Percentiles rank a stretch among this genome's conserved stretches.
Conservation (phyloP, 2,329 filamentous ascomycete species). For the Hymenoscyphus fraxineus region DNA sequence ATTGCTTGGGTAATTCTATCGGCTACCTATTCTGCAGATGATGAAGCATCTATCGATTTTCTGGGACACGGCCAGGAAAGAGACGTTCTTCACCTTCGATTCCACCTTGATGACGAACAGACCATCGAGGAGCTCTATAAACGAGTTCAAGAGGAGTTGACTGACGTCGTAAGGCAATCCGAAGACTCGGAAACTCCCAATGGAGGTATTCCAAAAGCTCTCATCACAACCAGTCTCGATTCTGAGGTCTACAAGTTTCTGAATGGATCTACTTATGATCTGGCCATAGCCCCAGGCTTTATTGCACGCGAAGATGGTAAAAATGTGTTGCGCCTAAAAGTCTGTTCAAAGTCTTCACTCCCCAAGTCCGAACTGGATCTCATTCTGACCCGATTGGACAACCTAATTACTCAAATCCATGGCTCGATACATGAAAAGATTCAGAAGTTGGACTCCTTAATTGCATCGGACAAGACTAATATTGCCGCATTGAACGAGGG, state of each 20-base stretch:
- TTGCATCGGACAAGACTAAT: constrained; percentile 5
- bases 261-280: constrained; percentile 3
- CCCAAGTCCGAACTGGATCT: constrained; percentile 3
- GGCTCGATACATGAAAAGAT: background rate
- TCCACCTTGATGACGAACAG: constrained; percentile 3
- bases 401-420: background rate
- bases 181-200: background rate
- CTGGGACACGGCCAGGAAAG: background rate
- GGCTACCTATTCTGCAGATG: constrained; percentile 6
- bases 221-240: constrained; percentile 1
- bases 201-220: constrained; percentile 5
- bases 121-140: constrained; percentile 2
- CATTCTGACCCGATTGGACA: constrained; percentile 3
- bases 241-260: background rate
- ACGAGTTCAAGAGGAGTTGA: constrained; percentile 1
- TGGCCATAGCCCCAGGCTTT: background rate
- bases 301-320: constrained; percentile 1
- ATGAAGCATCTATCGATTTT: constrained; percentile 1
- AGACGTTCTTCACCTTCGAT: constrained; percentile 6
- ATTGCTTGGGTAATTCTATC: constrained; percentile 6
- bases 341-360: background rate
- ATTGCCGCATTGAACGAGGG: constrained; percentile 3
- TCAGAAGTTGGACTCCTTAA: constrained; percentile 6
- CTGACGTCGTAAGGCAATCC: background rate
- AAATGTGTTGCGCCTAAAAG: constrained; percentile 1